Evolutionary conservation across 257 asterid species (phyloP).

Genomic region (Nicotiana noctiflora): DNA sequence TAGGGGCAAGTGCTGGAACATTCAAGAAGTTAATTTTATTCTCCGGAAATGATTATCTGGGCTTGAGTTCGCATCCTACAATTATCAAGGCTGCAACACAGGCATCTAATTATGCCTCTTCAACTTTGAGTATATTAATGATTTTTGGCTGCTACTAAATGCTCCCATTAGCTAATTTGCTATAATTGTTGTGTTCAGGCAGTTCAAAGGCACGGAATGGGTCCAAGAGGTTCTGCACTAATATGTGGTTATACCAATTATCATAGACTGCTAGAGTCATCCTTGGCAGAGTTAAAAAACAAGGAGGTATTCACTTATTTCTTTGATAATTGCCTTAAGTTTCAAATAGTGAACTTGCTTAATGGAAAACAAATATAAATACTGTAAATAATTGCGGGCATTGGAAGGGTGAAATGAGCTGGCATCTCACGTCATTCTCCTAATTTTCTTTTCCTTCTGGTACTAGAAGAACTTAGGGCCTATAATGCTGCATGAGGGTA

Average conservation of each 20-base stretch:
- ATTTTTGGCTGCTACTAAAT: neutral
- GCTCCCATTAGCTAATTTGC: neutral
- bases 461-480: neutral
- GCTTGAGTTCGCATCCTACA: slow-evolving; percentile 84
- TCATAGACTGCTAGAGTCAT: slow-evolving; percentile 75
- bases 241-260: slow-evolving; percentile 89
- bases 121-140: neutral
- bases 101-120: slow-evolving; percentile 28
- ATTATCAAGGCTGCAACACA: slow-evolving; percentile 68
- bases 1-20: slow-evolving; percentile 33
- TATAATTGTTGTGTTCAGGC: slow-evolving; percentile 39
- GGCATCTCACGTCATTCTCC: neutral
- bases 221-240: slow-evolving; percentile 97
- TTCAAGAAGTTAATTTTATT: slow-evolving; percentile 63
- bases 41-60: slow-evolving; percentile 98
- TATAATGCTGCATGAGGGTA: neutral
- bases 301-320: slow-evolving; percentile 53
- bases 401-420: neutral
- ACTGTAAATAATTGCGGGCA: neutral
- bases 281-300: slow-evolving; percentile 69
- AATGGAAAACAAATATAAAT: neutral
- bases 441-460: neutral
- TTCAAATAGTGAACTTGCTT: neutral
- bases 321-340: neutral
- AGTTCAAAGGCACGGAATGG: slow-evolving; percentile 89